Evolutionary conservation across 1,284 basidiomycete species (phyloP), one percentile per base, ranked within the genome.

Genomic region (Apiotrichum gamsii): DNA sequence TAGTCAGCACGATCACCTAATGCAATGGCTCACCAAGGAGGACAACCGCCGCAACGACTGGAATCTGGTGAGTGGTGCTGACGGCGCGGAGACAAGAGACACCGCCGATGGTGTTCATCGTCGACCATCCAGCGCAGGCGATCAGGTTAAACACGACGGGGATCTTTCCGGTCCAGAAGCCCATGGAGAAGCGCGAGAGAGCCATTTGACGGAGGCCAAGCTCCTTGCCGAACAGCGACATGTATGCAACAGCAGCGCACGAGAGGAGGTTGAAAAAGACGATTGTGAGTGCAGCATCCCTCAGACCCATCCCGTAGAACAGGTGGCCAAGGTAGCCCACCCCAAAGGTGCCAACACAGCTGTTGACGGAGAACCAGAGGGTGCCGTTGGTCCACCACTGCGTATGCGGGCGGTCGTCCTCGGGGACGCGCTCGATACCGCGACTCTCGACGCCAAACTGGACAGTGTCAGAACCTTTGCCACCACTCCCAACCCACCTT

Each of bases 191-290:
- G n/a, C 83, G 75, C 5, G 87, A 81, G 47, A 81, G 78, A 19
- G 85, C 80, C 84, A 90, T 87, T 58, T 89, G 87, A 8, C 87
- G 77, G 70, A 90, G 77, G 8, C 87, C 88, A 0, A 84, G 73
- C 65, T 81, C 82, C 0, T 85, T 83, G 19, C 88, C 87, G 80
- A 85, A 89, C 30, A 82, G 86, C 15, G 81, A 75, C 42, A 60
- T 50, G 30, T 56, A 60, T 0, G 54, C 58, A 31, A 58, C 56
- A 14, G 55, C 53, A 2, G 56, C 33, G 21, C 41, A 43, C 8
- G 45, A 45, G 19, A 55, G 29, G 13, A 48, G 19, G 41, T 46
- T 49, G 49, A 55, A 55, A 24, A 55, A 46, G 21, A 55, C 30
- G 28, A 55, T 55, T 10, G 50, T 48, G 19, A 43, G 41, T 6